Base-by-base conservation (phyloP, 371 early-diverging fungal genomes). In the Mucor saturninus region DNA sequence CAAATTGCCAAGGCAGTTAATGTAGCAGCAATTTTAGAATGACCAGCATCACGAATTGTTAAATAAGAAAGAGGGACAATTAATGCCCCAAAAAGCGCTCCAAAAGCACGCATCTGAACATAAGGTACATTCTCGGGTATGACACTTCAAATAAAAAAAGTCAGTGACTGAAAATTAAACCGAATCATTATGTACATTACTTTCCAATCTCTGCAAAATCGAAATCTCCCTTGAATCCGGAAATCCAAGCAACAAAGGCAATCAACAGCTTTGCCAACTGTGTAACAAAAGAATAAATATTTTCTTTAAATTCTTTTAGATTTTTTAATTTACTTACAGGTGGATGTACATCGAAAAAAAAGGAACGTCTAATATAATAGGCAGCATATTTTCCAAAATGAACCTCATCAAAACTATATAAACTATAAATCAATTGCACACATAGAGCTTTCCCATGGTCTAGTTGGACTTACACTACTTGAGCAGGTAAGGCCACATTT, bases 301-400 rank as follows among this genome's bases (percentile, higher is more conserved):
- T 6, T 37, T 10, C 10, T 15, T 54, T 14, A 8, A 26, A 13
- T 15, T 9, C 30, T 26, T 10, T 54, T 10, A 45, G 32, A 28
- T 42, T 35, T 26, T 58, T 38, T n/a, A 39, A 21, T 28, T 40
- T 15, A 56, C 72, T 74, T 73, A 76, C 80, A 26, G 80, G 81
- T 54, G 81, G 81, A 61, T 81, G 81, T 21, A 99, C 99, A 73
- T 99, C 99, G 80, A 99, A 99, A 79, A 91, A 99, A 83, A 95
- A 99, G 59, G 85, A 82, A 26, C 94, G 77, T 5, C 89, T 85
- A 35, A 99, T 78, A 72, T 99, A 99, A 72, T 93, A 92, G 26
- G 90, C 86, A n/a, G 97, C 95, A 79, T 98, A 99, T 74, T 97
- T 96, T 57, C 99, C 99, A 87, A 99, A 99, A 72, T 99, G 99